Evolutionary conservation across 225 moss, liverwort and hornwort species (phyloP).

Genomic region (Ulota crispa): DNA sequence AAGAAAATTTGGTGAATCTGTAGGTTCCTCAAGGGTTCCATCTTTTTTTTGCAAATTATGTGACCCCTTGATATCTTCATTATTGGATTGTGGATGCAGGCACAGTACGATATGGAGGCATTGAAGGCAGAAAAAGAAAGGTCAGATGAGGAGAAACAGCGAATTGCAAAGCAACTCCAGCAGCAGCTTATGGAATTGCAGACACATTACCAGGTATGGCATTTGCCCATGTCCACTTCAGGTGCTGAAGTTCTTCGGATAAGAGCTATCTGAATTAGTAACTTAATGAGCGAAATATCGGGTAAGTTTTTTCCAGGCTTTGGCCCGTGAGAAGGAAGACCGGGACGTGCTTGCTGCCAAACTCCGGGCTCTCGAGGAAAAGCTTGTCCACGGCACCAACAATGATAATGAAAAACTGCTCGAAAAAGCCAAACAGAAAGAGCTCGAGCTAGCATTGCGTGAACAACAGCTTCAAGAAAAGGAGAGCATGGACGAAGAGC

Average conservation of each 20-base stretch:
- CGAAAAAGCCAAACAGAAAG: conserved; percentile 74
- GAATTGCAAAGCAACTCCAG: conserved; percentile 75
- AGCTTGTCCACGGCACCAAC: conserved; percentile 91
- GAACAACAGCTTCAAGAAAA: conserved; percentile 94
- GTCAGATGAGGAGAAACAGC: conserved; percentile 93
- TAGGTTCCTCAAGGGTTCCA: not conserved
- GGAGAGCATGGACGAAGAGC: conserved; percentile 89
- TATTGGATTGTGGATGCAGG: conserved; percentile 41
- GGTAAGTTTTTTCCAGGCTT: conserved; percentile 54
- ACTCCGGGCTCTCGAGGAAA: conserved; percentile 90
- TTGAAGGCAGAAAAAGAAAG: conserved; percentile 94
- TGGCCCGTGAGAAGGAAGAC: conserved; percentile 96
- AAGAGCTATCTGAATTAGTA: not conserved
- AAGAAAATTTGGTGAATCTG: not conserved
- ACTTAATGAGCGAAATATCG: conserved; percentile 4
- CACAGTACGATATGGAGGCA: conserved; percentile 90
- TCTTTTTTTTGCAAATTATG: not conserved
- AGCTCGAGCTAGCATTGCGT: conserved; percentile 72
- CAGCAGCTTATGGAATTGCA: conserved; percentile 90
- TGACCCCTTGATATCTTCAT: conserved; percentile 4
- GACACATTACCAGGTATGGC: conserved; percentile 78
- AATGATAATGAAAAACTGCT: conserved; percentile 74
- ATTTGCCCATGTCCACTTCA: not conserved
- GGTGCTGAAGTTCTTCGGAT: not conserved
- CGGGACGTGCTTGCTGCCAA: conserved; percentile 82